Conservation (phyloP, 306 rosid genomes). For the Rubus parviflorus region DNA sequence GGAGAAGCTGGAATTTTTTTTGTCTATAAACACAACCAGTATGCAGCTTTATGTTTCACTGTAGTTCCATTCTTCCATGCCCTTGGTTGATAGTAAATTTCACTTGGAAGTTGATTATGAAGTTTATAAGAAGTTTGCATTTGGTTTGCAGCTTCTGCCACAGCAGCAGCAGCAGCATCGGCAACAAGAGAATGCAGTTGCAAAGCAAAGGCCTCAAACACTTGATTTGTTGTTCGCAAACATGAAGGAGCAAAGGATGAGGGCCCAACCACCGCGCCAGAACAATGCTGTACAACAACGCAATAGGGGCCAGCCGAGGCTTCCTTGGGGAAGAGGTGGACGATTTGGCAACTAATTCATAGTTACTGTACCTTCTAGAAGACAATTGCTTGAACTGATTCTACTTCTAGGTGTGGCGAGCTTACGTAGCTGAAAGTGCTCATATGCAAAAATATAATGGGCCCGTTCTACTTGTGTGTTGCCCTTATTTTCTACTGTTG, state of each 20-base stretch:
- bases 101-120: too few species aligned
- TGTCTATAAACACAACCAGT: not conserved
- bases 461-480: not conserved
- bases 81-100: not conserved
- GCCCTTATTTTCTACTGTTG: not conserved
- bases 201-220: conserved; percentile 73
- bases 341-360: conserved; percentile 54
- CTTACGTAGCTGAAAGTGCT: not conserved
- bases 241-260: conserved; percentile 86
- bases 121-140: not conserved
- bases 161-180: conserved; percentile 32
- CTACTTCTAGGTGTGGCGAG: not conserved
- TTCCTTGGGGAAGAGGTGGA: conserved; percentile 67
- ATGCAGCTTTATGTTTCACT: too few species aligned
- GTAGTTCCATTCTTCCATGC: not conserved
- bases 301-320: conserved; percentile 51
- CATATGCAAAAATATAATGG: not conserved
- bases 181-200: conserved; percentile 33
- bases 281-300: conserved; percentile 41
- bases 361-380: not conserved
- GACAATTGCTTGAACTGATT: not conserved
- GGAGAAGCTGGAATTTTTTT: not conserved
- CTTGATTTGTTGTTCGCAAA: conserved; percentile 82
- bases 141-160: conserved; percentile 32
- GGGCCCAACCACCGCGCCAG: conserved; percentile 49